Base-by-base conservation (phyloP, 2,329 filamentous ascomycete species). In the Aspergillus brasiliensis region DNA sequence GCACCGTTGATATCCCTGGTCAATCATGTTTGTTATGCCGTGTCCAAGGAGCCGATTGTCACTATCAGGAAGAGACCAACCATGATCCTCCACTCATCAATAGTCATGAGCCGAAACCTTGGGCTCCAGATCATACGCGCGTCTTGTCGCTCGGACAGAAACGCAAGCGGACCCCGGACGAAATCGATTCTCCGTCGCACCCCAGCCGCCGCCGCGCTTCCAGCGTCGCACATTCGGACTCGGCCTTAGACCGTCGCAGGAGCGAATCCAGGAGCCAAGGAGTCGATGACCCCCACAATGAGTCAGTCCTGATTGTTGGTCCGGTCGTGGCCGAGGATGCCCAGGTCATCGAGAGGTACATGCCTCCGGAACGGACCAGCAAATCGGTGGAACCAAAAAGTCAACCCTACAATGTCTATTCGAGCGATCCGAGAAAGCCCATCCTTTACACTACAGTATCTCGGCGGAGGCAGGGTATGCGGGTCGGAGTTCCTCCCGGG, bases 321-420 rank as follows among this genome's bases (percentile, higher is more conserved):
- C 85, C 85, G 0, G 83, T 84, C 5, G 80, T 84, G 5, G 85
- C 84, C 5, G 83, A 83, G 51, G 86, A 88, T 73, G 85, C 83
- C 1, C 84, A 87, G 56, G 80, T 88, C 10, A 77, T 88, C 48
- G 82, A 85, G n/a, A 81, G 84, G 54, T 86, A 86, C 58, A 80
- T 87, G 59, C 81, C 81, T 17, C 73, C 76, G 25, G 74, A 78
- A 60, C 64, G 71, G 56, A 75, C 73, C 15, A 77, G 67, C 64
- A 70, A 72, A 53, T 74, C 75, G 3, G 71, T 73, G 42, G 75
- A 78, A 59, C 71, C 72, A 5, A 76, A 73, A 11, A 78, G 77
- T 25, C 77, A 80, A 28, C 79, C 77, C 15, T 84, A 84, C 60
- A 81, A 82, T 49, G 80, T 82, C 7, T 78, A 84, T 31, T 81